Base-by-base conservation (phyloP, 2,329 filamentous ascomycete genomes). In the Pyricularia pennisetigena region DNA sequence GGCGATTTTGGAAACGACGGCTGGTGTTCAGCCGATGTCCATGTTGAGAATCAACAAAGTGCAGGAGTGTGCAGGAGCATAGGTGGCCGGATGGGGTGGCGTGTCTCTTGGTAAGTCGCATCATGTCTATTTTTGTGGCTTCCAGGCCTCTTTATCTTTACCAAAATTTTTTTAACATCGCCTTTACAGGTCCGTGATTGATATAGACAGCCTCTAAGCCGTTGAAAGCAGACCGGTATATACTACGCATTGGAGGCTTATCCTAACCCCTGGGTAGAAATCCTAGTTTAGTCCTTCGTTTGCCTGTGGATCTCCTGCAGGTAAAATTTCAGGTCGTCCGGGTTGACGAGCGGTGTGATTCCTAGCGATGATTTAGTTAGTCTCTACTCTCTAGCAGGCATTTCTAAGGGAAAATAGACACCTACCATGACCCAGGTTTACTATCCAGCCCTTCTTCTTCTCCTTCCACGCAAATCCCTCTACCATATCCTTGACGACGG, bases 331-430 rank as follows among this genome's bases (percentile, higher is more conserved):
- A 99, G 82, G 78, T 97, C 90, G 66, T 98, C 93, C 0, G 95
- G 95, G 73, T 98, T 91, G 68, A 99, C 95, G 71, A 94, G 90
- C 0, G 95, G 95, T 35, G 95, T 99, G 71, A 99, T 93, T 70
- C 93, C 92, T 95, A 26, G 23, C 57, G 6, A 28, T n/a, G 4
- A 1, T 65, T 65, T 49, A 16, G 35, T 24, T n/a, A n/a, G n/a
- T n/a, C n/a, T n/a, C n/a, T n/a, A n/a, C n/a, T n/a, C 10, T 28
- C 12, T 49, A 24, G 30, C 32, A 10, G 1, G 26, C 8, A 35
- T 14, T 23, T 10, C 4, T 8, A 30, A 26, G 16, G 32, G 32
- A 24, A 62, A 16, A 10, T 2, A 29, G 8, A 66, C 30, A 29
- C 88, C 75, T 85, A 92, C 95, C 95, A 76, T 99, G 95, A 9